phyloP scores from a whole-genome alignment of 202 grass and related monocot species.

The Zizania palustris region DNA sequence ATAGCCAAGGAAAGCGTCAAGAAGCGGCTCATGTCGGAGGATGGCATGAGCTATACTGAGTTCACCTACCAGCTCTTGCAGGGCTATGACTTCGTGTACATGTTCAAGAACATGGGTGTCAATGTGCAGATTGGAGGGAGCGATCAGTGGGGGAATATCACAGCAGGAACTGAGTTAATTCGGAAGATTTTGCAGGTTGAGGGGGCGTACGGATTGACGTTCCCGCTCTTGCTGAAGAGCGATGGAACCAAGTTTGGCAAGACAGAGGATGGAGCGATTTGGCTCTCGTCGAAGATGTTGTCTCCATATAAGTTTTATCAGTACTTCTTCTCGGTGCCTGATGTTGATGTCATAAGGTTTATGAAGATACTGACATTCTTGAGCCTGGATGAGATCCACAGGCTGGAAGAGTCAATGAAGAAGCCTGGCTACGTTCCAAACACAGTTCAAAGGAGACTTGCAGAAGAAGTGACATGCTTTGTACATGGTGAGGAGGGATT shows the following conservation, averaged over 20 bases:
- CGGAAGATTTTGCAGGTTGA: slow-evolving; percentile 92
- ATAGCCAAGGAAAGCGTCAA: slow-evolving; percentile 96
- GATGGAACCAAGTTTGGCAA: slow-evolving; percentile 97
- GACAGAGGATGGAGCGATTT: slow-evolving; percentile 84
- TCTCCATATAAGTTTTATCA: slow-evolving; percentile 93
- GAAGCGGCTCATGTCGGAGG: slow-evolving; percentile 79
- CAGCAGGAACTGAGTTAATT: slow-evolving; percentile 82
- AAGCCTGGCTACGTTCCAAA: slow-evolving; percentile 75
- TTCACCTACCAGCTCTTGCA: slow-evolving; percentile 98
- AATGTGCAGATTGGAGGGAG: slow-evolving; percentile 97
- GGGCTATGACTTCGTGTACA: slow-evolving; percentile 86
- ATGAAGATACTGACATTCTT: slow-evolving; percentile 84
- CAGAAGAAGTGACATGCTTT: slow-evolving; percentile 92
- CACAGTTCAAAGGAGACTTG: slow-evolving; percentile 71
- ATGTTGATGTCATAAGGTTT: slow-evolving; percentile 82
- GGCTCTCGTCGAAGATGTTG: slow-evolving; percentile 75
- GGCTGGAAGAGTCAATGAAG: slow-evolving; percentile 77
- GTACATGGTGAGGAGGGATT: slow-evolving; percentile 91
- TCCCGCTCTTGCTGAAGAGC: slow-evolving; percentile 87
- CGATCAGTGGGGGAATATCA: slow-evolving; percentile 98
- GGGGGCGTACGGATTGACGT: slow-evolving; percentile 81
- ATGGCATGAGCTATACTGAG: slow-evolving; percentile 97
- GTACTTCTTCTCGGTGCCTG: slow-evolving; percentile 80
- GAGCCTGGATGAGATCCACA: slow-evolving; percentile 80
- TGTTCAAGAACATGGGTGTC: slow-evolving; percentile 88